Conservation (phyloP, 1,139 yeast genomes). For the Chernovozyma sophiae-reginae region DNA sequence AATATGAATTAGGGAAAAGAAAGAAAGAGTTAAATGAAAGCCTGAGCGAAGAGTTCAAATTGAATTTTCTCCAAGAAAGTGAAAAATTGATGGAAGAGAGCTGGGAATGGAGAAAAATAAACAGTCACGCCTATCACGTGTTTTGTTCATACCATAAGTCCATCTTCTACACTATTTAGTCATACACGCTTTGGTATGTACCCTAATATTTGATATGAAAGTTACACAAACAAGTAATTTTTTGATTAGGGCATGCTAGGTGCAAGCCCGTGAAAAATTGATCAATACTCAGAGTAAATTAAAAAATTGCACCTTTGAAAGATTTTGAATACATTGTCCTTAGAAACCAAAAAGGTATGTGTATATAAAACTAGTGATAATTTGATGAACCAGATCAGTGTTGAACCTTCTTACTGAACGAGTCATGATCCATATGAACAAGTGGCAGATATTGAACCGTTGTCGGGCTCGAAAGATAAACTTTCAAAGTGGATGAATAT, state of each 20-base stretch:
- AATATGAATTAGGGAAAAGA: conserved; percentile 15
- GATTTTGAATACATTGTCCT: conserved; percentile 3
- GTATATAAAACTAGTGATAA: not conserved
- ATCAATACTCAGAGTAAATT: conserved; percentile 1
- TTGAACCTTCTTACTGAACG: no score
- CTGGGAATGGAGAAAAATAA: conserved; percentile 2
- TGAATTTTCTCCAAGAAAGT: no score
- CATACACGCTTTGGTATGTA: not conserved
- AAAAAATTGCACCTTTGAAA: conserved; percentile 4
- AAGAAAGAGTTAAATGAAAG: not conserved
- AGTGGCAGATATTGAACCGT: no score
- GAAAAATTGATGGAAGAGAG: conserved; percentile 3
- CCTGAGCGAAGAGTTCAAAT: no score
- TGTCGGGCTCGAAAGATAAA: no score
- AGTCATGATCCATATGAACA: no score
- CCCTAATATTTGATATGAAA: not conserved
- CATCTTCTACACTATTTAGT: no score
- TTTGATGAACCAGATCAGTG: not conserved
- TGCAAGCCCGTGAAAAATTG: conserved; percentile 9
- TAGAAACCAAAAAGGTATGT: conserved; percentile 10
- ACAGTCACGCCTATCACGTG: conserved; percentile 18
- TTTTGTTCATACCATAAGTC: no score
- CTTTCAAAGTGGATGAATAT: no score
- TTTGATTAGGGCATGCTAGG: not conserved
- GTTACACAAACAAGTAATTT: conserved; percentile 3